phyloP scores from a whole-genome alignment of 1,139 yeast species.

The Debaryomyces nepalensis region DNA sequence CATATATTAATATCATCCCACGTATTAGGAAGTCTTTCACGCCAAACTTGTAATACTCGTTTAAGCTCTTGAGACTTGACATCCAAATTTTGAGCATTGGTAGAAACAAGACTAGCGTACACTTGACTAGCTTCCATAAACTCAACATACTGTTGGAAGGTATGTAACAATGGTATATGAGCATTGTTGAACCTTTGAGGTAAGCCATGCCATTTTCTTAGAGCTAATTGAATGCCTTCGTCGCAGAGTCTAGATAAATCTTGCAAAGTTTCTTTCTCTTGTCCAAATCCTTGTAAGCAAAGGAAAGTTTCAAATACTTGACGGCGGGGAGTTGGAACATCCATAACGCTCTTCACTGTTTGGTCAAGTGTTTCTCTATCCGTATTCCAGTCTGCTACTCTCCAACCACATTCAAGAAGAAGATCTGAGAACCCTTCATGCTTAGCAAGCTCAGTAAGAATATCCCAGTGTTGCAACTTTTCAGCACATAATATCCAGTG shows the following conservation, averaged over 20 bases:
- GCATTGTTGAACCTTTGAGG: conserved; percentile 83
- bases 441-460: conserved; percentile 92
- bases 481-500: conserved; percentile 98
- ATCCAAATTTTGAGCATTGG: conserved; percentile 91
- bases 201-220: conserved; percentile 91
- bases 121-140: conserved; percentile 97
- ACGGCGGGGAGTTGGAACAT: conserved; percentile 96
- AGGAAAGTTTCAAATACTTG: conserved; percentile 94
- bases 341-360: conserved; percentile 95
- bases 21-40: conserved; percentile 91
- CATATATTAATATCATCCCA: conserved; percentile 98
- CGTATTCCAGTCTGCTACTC: conserved; percentile 98
- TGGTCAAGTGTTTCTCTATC: conserved; percentile 95
- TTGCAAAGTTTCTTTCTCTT: conserved; percentile 78
- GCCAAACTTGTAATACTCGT: conserved; percentile 95
- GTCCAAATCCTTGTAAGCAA: conserved; percentile 91
- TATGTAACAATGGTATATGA: conserved; percentile 87
- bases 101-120: conserved; percentile 83
- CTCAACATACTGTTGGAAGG: conserved; percentile 97
- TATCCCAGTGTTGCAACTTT: conserved; percentile 97
- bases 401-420: conserved; percentile 96
- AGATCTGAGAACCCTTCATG: conserved; percentile 97
- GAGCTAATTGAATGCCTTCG: conserved; percentile 92
- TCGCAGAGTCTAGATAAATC: conserved; percentile 88
- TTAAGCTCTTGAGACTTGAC: conserved; percentile 90